These are phyloP conservation scores for Mediolabrus comicus DNA, from an alignment of 108 stramenopile species.

Conservation along the genomic window DNA sequence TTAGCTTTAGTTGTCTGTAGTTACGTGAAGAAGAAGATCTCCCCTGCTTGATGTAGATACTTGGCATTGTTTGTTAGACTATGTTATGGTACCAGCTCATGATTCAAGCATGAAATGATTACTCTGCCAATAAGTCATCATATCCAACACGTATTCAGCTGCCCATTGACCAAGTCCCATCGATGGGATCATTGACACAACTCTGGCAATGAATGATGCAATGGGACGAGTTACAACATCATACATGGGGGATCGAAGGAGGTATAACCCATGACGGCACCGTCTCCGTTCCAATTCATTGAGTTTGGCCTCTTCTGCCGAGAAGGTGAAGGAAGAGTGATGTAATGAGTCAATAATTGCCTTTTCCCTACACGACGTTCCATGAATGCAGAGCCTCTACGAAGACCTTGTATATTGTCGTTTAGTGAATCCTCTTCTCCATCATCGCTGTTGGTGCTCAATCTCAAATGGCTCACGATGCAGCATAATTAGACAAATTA, in stretches of 20 bases:
- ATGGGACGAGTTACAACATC: constrained; percentile 25
- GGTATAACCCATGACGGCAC: constrained; percentile 23
- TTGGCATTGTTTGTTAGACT: too few relatives aligned
- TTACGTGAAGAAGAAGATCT: too few relatives aligned
- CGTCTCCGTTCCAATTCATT: constrained; percentile 35
- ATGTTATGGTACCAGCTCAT: too few relatives aligned
- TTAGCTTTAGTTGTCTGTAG: too few relatives aligned
- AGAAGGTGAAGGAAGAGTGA: not conserved
- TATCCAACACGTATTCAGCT: constrained; percentile 29
- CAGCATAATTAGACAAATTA: too few relatives aligned
- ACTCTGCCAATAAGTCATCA: constrained; percentile 46
- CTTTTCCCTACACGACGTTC: not conserved
- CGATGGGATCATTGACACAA: constrained; percentile 36
- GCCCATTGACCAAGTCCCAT: constrained; percentile 38
- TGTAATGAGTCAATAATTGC: not conserved
- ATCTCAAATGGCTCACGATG: too few relatives aligned
- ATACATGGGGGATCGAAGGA: constrained; percentile 43
- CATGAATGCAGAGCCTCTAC: constrained; percentile 1
- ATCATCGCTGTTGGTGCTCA: too few relatives aligned
- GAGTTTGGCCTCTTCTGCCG: constrained; percentile 23
- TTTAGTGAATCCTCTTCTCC: too few relatives aligned
- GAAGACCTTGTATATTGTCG: not conserved
- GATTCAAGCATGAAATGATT: constrained; percentile 43
- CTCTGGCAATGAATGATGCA: constrained; percentile 9
- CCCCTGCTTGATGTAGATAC: too few relatives aligned